phyloP scores from a whole-genome alignment of 2,329 filamentous ascomycete species.

The Setomelanomma holmii region DNA sequence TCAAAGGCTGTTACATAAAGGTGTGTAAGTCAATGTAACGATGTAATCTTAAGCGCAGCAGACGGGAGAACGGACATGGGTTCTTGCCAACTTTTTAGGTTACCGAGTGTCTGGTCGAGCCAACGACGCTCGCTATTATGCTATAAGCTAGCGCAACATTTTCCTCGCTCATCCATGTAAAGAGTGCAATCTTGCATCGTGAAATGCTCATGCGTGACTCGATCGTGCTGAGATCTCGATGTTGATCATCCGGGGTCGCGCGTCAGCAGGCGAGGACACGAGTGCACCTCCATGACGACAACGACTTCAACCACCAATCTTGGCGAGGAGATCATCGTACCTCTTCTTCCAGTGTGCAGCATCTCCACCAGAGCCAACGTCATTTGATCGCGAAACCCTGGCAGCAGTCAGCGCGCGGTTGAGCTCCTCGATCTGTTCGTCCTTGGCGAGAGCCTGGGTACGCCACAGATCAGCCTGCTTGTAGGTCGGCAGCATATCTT shows the following conservation, averaged over 20 bases:
- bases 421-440: slow-evolving; percentile 23
- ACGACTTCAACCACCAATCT: slow-evolving; percentile 8
- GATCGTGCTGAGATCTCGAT: not conserved
- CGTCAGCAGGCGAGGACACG: not conserved
- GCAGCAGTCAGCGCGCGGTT: slow-evolving; percentile 22
- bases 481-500: slow-evolving; percentile 26
- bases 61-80: not conserved
- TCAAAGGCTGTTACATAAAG: not conserved
- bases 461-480: slow-evolving; percentile 27
- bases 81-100: too few relatives aligned
- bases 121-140: too few relatives aligned
- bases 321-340: slow-evolving; percentile 31
- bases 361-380: slow-evolving; percentile 9
- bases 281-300: not conserved
- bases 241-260: not conserved
- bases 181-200: not conserved
- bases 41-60: not conserved
- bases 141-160: too few relatives aligned
- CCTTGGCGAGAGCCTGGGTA: slow-evolving; percentile 19
- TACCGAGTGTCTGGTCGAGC: too few relatives aligned
- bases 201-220: not conserved
- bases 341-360: slow-evolving; percentile 33
- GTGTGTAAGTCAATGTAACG: not conserved
- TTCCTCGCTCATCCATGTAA: too few relatives aligned
- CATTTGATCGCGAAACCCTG: slow-evolving; percentile 20